Evolutionary conservation across 148 eudicot species (phyloP), one percentile per base, ranked within the genome.

Genomic region (Euryodendron excelsum): DNA sequence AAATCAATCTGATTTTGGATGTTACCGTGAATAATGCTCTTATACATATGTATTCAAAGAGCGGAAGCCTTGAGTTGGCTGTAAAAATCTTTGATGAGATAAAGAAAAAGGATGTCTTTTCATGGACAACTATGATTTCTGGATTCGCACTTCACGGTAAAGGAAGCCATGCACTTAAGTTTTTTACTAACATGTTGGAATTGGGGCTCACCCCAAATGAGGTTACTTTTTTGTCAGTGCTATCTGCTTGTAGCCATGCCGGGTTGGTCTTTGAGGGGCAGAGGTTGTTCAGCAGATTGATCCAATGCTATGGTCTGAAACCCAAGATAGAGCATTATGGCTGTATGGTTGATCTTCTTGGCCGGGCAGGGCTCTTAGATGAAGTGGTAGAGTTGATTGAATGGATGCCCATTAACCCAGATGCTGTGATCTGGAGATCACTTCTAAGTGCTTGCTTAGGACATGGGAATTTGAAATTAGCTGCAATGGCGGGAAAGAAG

Each of bases 391-490:
- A 50, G 73, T 62, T 82, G 62, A 82, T 85, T 62, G 78, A 79
- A 60, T 27, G 62, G 2, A 85, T 85, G 87, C 85, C 87, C 50
- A 66, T 85, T 73, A 79, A 72, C 14, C 82, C 87, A 31, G 87
- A 84, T 78, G 84, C 84, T 69, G 84, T 84, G 55, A 85, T 85
- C 14, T 85, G 87, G 87, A 82, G 85, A 62, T 85, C 87, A 14
- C 75, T 85, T 66, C 63, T 85, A 0, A 80, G 78, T 48, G 80
- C 85, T 72, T 85, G 80, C 74, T 59, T 85, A 48, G 76, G 41
- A n/a, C 69, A n/a, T 23, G 76, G 83, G 50, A 74, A 79, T 58
- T 36, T 79, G 45, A 79, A 79, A 60, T 71, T 82, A 71, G 85
- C 85, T 76, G 87, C 79, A 81, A 31, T 82, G 65, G 85, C 83